These are phyloP conservation scores for Dendrobium chrysotoxum DNA, from an alignment of 106 monocot species.

Conservation along the genomic window DNA sequence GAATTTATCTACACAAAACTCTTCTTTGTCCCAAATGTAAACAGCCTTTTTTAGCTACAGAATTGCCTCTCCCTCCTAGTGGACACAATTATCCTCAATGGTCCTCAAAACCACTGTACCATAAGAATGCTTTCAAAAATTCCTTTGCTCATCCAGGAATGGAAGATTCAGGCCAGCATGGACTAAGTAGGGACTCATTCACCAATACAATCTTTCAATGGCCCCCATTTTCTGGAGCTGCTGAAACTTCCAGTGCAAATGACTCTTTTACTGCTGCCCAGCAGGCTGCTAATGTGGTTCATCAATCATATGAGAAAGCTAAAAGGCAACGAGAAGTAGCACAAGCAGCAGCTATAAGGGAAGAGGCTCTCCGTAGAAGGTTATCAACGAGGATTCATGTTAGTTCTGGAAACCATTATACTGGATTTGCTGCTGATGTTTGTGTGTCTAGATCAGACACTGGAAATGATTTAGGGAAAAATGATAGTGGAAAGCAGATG, in stretches of 20 bases:
- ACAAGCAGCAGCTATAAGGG: constrained; percentile 23
- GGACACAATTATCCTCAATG: constrained; percentile 19
- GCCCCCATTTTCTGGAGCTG: constrained; percentile 29
- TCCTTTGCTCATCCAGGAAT: neutral
- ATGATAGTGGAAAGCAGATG: neutral
- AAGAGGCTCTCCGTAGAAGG: constrained; percentile 16
- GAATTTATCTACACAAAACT: constrained; percentile 57
- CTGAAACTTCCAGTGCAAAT: constrained; percentile 12
- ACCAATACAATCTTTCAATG: constrained; percentile 24
- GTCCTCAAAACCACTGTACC: constrained; percentile 17
- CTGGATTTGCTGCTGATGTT: constrained; percentile 11
- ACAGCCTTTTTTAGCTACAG: constrained; percentile 51
- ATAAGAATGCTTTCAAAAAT: constrained; percentile 6
- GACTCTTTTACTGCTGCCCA: constrained; percentile 10
- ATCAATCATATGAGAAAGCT: constrained; percentile 43
- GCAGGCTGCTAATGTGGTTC: constrained; percentile 29
- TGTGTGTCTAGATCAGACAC: constrained; percentile 21
- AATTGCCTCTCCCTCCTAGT: constrained; percentile 34
- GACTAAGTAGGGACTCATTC: constrained; percentile 8
- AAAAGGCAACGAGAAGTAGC: constrained; percentile 33
- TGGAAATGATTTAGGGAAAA: constrained; percentile 10
- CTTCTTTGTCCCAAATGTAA: constrained; percentile 72
- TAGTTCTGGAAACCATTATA: constrained; percentile 10
- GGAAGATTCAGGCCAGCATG: constrained; percentile 11
- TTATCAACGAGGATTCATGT: constrained; percentile 8